phyloP scores from a whole-genome alignment of 2,329 filamentous ascomycete genomes.

The Lachnellula subtilissima region DNA sequence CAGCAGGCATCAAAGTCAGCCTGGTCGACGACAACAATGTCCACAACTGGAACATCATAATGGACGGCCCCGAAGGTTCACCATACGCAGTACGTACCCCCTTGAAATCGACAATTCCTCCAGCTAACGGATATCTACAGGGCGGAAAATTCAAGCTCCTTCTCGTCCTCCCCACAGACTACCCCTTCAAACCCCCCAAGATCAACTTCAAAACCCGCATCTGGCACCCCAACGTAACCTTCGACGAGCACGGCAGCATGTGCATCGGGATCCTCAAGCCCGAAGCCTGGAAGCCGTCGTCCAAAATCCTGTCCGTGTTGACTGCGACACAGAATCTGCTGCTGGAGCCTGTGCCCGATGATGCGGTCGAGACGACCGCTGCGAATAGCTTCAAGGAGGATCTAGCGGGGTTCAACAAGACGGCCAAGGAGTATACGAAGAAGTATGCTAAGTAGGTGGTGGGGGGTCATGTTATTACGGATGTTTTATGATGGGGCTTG shows the following conservation, averaged over 20 bases:
- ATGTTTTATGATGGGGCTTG: background rate
- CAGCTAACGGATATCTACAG: constrained; percentile 29
- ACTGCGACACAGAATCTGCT: constrained; percentile 60
- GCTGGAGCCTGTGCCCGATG: constrained; percentile 64
- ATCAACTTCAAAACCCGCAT: constrained; percentile 68
- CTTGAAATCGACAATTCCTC: background rate
- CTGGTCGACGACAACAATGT: constrained; percentile 60
- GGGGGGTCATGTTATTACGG: background rate
- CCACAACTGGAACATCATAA: constrained; percentile 62
- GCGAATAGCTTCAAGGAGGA: constrained; percentile 66
- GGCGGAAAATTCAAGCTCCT: constrained; percentile 63
- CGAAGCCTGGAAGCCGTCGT: constrained; percentile 70
- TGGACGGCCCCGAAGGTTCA: constrained; percentile 61
- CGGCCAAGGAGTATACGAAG: constrained; percentile 62
- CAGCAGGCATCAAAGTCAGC: constrained; percentile 50
- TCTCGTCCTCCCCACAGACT: constrained; percentile 63
- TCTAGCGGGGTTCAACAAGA: constrained; percentile 57
- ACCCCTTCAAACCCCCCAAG: constrained; percentile 69
- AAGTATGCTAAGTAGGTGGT: constrained; percentile 49
- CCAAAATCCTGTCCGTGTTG: constrained; percentile 61
- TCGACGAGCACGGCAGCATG: constrained; percentile 70
- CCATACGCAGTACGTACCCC: constrained; percentile 55
- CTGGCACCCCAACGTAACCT: constrained; percentile 72
- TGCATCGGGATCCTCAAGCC: constrained; percentile 66
- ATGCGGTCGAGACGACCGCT: constrained; percentile 64